Evolutionary conservation across 23 red algal species (phyloP).

Genomic region (Porphyridium purpureum): DNA sequence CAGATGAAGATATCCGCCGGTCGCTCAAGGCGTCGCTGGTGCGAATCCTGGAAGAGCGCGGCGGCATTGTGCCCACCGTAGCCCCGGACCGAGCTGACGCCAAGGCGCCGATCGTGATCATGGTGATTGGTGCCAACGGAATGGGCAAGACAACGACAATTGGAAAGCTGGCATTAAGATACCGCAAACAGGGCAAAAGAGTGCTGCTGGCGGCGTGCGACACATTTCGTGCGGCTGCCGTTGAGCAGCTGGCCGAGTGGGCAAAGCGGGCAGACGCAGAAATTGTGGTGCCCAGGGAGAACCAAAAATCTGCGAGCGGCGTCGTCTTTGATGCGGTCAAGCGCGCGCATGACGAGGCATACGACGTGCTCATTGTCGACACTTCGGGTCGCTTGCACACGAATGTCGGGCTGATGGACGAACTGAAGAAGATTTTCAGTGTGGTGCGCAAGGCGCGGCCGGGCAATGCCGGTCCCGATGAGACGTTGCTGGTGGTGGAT

Average conservation of each 20-base stretch:
- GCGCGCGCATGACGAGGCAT: conserved; percentile 17
- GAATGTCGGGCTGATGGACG: conserved; percentile 78
- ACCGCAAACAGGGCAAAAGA: conserved; percentile 29
- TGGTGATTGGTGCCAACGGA: conserved; percentile 83
- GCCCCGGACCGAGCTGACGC: no score
- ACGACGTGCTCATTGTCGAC: conserved; percentile 80
- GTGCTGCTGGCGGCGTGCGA: conserved; percentile 77
- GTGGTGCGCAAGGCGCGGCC: conserved; percentile 40
- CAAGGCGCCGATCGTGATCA: conserved; percentile 38
- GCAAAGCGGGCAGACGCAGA: conserved; percentile 46
- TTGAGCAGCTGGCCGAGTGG: conserved; percentile 81
- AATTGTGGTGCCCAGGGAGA: conserved; percentile 26
- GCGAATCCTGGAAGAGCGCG: conserved; percentile 9
- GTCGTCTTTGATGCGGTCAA: conserved; percentile 65
- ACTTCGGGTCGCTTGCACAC: conserved; percentile 87
- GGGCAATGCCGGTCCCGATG: conserved; percentile 32
- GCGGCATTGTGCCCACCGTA: no score
- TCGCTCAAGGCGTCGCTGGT: conserved; percentile 38
- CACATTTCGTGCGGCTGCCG: conserved; percentile 86
- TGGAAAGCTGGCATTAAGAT: conserved; percentile 70
- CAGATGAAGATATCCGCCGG: conserved; percentile 33
- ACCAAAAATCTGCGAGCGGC: conserved; percentile 41
- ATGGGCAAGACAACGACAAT: conserved; percentile 95
- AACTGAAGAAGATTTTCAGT: conserved; percentile 73
- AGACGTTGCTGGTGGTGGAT: conserved; percentile 83